Evolutionary conservation across 202 grass and related monocot species (phyloP).

Genomic region (Saccharum hybrid): DNA sequence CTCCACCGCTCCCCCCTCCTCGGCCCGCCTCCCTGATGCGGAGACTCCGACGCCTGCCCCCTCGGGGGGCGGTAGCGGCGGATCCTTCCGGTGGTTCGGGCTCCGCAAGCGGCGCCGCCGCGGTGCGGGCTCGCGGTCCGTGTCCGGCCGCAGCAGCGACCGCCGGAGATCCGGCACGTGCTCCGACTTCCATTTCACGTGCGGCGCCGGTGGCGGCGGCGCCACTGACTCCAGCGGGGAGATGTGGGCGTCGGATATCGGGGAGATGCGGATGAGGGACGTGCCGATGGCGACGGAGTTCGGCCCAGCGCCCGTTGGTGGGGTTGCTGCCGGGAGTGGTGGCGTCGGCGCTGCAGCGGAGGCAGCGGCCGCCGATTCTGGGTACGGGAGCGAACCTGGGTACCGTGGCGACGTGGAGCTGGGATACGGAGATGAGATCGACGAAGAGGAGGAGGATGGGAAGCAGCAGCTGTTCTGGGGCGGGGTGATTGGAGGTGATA

Average conservation of each 20-base stretch:
- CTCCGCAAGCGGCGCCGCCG: constrained; percentile 76
- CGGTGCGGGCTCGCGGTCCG: constrained; percentile 70
- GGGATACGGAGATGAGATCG: constrained; percentile 89
- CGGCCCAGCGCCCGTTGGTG: constrained; percentile 35
- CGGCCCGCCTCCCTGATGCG: too few species aligned
- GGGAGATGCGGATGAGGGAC: constrained; percentile 73
- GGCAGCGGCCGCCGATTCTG: constrained; percentile 63
- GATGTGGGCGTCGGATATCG: constrained; percentile 90
- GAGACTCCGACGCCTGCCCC: too few species aligned
- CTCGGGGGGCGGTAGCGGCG: constrained; percentile 43
- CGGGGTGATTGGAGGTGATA: constrained; percentile 70
- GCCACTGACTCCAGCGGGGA: constrained; percentile 80
- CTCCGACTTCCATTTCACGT: constrained; percentile 76
- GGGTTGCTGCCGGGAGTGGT: constrained; percentile 38
- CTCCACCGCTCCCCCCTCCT: too few species aligned
- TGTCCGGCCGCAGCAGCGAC: constrained; percentile 91
- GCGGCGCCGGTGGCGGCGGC: constrained; percentile 67
- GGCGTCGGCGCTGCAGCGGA: constrained; percentile 34
- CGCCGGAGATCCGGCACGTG: constrained; percentile 83
- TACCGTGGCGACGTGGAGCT: constrained; percentile 92
- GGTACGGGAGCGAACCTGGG: constrained; percentile 91
- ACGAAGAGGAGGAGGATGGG: constrained; percentile 90
- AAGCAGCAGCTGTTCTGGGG: constrained; percentile 81
- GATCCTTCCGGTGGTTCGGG: constrained; percentile 71
- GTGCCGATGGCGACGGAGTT: constrained; percentile 54